Evolutionary conservation across 208 protist species (phyloP).

Genomic region (Wallacemonas sp.): DNA sequence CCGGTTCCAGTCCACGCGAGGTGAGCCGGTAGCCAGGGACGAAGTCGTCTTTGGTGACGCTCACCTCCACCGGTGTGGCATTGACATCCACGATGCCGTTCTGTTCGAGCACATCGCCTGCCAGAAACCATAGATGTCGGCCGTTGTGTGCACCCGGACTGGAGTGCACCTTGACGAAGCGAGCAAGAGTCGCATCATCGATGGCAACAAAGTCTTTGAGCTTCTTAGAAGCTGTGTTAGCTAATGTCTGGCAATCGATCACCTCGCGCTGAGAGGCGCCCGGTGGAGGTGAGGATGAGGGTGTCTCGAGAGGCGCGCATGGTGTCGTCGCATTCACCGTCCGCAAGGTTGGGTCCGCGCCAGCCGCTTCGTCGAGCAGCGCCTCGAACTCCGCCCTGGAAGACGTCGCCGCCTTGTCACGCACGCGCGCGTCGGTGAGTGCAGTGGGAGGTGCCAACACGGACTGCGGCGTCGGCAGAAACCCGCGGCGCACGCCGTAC

Average conservation of each 20-base stretch:
- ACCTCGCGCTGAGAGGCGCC: too few relatives aligned
- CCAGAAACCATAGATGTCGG: slow-evolving; percentile 64
- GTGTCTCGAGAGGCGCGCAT: too few relatives aligned
- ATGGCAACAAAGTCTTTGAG: neutral
- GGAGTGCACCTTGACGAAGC: slow-evolving; percentile 11
- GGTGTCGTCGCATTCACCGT: too few relatives aligned
- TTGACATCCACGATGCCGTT: slow-evolving; percentile 79
- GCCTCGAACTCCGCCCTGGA: neutral
- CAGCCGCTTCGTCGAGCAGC: neutral
- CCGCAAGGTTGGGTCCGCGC: neutral
- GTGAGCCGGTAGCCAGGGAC: neutral
- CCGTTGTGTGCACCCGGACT: slow-evolving; percentile 9
- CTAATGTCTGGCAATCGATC: too few relatives aligned
- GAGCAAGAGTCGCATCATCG: neutral
- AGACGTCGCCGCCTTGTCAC: too few relatives aligned
- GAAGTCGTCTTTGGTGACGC: neutral
- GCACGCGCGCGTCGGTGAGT: neutral
- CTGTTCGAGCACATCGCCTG: slow-evolving; percentile 54
- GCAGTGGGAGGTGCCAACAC: neutral
- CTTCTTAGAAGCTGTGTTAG: neutral
- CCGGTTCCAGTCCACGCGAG: neutral
- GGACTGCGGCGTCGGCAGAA: neutral
- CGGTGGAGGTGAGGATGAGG: too few relatives aligned
- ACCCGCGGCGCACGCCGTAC: neutral
- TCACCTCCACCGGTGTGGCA: slow-evolving; percentile 56